Evolutionary conservation across 148 eudicot genomes (phyloP).

Genomic region (Gaultheria prostrata): DNA sequence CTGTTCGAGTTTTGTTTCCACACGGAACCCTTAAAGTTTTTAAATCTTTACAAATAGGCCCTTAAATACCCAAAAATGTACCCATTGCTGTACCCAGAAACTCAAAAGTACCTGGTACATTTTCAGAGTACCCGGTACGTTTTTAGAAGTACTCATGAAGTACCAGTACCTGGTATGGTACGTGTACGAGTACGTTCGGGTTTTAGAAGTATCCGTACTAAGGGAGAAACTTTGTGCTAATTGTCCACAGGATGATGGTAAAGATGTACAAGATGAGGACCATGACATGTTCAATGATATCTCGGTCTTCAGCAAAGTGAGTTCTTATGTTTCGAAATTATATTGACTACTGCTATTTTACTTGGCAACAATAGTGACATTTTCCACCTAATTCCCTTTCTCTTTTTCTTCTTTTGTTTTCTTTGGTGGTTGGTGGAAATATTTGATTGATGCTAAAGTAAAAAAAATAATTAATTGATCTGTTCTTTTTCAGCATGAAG

Average conservation of each 20-base stretch:
- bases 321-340: conserved; percentile 6
- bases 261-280: conserved; percentile 25
- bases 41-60: too few species aligned
- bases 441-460: not conserved
- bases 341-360: not conserved
- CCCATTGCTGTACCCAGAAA: too few species aligned
- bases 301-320: conserved; percentile 44
- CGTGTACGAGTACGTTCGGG: too few species aligned
- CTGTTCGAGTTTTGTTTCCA: too few species aligned
- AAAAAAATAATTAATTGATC: not conserved
- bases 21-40: too few species aligned
- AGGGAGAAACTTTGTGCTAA: not conserved
- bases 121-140: too few species aligned
- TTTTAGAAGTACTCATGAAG: too few species aligned
- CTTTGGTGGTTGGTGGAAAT: not conserved
- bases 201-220: too few species aligned
- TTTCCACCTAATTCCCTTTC: not conserved
- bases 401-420: not conserved
- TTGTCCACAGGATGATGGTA: conserved; percentile 41
- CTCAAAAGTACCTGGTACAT: too few species aligned
- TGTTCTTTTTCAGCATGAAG: conserved; percentile 43
- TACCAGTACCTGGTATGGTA: too few species aligned
- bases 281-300: conserved; percentile 26
- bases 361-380: not conserved
- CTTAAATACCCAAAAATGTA: too few species aligned